A percentile compares a stretch with the other conserved stretches of the same genome.
phyloP scores from a whole-genome alignment of 2,329 filamentous ascomycete genomes.

The Aspergillus chevalieri region DNA sequence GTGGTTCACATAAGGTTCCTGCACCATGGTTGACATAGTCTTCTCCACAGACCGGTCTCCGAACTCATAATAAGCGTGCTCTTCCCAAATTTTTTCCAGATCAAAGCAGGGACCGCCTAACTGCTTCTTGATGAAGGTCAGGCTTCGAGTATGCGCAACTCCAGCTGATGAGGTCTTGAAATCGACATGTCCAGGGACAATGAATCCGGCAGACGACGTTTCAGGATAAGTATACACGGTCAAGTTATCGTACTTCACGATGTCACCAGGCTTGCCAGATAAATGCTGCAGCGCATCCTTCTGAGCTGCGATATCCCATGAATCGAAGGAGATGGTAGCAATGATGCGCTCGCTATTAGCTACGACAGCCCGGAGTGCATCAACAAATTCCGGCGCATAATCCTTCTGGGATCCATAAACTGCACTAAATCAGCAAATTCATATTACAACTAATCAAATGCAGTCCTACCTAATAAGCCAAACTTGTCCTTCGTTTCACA shows the following conservation, averaged over 20 bases:
- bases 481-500: constrained; percentile 19
- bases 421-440: constrained; percentile 3
- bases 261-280: constrained; percentile 1
- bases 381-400: constrained; percentile 13
- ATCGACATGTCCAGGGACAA: constrained; percentile 45
- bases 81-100: constrained; percentile 71
- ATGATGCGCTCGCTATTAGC: constrained; percentile 1
- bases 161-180: constrained; percentile 52
- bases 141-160: constrained; percentile 60
- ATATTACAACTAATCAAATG: background rate
- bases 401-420: constrained; percentile 21
- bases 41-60: constrained; percentile 60
- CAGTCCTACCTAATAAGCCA: constrained; percentile 17
- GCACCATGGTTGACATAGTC: constrained; percentile 77
- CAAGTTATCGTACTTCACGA: background rate
- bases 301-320: constrained; percentile 6
- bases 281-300: constrained; percentile 13
- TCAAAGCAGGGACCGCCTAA: constrained; percentile 64
- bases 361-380: constrained; percentile 5
- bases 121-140: constrained; percentile 59
- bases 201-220: constrained; percentile 38
- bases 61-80: constrained; percentile 69
- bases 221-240: constrained; percentile 42
- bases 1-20: constrained; percentile 73
- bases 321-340: constrained; percentile 15